These are phyloP conservation scores for Phaeosphaeriaceae sp. DNA, from an alignment of 2,329 filamentous ascomycete species.

Conservation along the genomic window DNA sequence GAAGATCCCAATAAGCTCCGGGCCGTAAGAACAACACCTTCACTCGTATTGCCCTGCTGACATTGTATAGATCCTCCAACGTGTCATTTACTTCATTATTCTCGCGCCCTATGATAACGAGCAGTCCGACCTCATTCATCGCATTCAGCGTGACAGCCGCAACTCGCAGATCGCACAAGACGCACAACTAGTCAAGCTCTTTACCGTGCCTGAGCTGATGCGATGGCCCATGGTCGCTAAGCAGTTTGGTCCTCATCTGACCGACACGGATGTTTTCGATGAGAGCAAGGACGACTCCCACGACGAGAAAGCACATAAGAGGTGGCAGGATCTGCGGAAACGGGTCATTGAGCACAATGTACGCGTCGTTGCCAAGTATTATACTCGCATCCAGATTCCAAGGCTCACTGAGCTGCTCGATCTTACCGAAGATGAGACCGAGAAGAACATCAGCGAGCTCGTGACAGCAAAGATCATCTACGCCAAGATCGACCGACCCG, in stretches of 20 bases:
- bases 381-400: conserved; percentile 93
- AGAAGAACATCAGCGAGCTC: conserved; percentile 97
- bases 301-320: conserved; percentile 80
- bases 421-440: conserved; percentile 91
- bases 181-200: conserved; percentile 86
- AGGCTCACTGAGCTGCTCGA: conserved; percentile 91
- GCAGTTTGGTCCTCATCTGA: conserved; percentile 86
- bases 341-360: conserved; percentile 99
- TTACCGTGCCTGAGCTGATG: conserved; percentile 96
- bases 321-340: conserved; percentile 96
- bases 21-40: conserved; percentile 65
- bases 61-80: conserved; percentile 74
- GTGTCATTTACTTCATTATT: conserved; percentile 97
- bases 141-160: conserved; percentile 84
- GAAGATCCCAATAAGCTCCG: conserved; percentile 85
- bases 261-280: conserved; percentile 88
- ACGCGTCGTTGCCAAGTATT: conserved; percentile 96
- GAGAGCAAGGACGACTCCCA: conserved; percentile 65
- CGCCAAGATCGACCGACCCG: conserved; percentile 94
- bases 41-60: conserved; percentile 13
- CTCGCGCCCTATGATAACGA: conserved; percentile 98
- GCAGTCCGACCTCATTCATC: conserved; percentile 94
- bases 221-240: conserved; percentile 94
- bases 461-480: conserved; percentile 98
- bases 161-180: conserved; percentile 80